A percentile compares a stretch with the other conserved stretches of the same genome.
These are phyloP conservation scores for Eimeria praecox DNA, from an alignment of 169 alveolate species.

Conservation along the genomic window DNA sequence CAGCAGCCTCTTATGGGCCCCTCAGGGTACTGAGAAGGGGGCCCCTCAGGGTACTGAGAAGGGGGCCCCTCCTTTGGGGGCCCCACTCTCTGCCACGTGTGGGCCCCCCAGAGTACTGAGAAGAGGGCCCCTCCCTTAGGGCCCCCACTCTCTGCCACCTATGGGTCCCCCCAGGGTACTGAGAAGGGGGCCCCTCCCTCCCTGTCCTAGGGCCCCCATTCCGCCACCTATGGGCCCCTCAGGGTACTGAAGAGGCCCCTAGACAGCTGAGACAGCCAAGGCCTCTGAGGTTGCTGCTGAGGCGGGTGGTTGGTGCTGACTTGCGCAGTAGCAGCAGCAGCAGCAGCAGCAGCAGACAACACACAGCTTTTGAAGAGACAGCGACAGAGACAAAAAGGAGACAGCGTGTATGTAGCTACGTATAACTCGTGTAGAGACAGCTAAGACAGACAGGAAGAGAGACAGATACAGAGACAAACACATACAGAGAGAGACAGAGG, in stretches of 20 bases:
- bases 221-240: not conserved
- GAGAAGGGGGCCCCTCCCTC: conserved; percentile 10
- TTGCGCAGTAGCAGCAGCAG: too few species aligned
- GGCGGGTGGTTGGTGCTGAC: too few species aligned
- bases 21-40: not conserved
- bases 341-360: too few species aligned
- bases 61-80: too few species aligned
- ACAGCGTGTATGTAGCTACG: not conserved
- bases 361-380: not conserved
- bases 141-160: too few species aligned
- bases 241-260: not conserved
- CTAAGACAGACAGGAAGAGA: not conserved
- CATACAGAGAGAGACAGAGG: not conserved
- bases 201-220: too few species aligned
- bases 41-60: not conserved
- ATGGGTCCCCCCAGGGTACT: not conserved
- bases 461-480: not conserved
- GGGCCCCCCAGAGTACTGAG: too few species aligned
- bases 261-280: not conserved
- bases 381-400: not conserved
- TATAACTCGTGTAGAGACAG: not conserved
- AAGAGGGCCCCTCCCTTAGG: too few species aligned
- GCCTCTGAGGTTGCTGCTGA: not conserved
- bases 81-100: too few species aligned
- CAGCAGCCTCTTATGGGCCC: not conserved